Evolutionary conservation across 176 grass and related monocot genomes (phyloP), one percentile per base, ranked within the genome.

Genomic region (Tuctoria greenei): DNA sequence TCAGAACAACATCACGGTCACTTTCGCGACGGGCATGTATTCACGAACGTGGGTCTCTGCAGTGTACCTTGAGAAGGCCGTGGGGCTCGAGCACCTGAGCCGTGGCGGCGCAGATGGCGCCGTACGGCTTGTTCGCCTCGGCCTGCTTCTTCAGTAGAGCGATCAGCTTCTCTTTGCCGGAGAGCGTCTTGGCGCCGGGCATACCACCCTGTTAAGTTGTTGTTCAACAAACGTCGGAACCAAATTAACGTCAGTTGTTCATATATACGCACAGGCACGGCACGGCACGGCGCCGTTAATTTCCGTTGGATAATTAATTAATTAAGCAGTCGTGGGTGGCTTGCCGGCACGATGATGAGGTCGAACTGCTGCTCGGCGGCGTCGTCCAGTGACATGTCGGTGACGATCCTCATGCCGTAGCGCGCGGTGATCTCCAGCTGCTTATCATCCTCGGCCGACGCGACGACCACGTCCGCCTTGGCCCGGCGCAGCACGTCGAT

Each of bases 191-290:
- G 1, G 83, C 90, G 4, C 83, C 83, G n/a, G 82, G 75, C 78
- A 81, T 37, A 7, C 90, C 90, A n/a, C 90, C 90, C 90, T 92
- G 62, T n/a, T n/a, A n/a, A n/a, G n/a, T n/a, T n/a, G n/a, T 10
- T 88, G 55, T 7, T 62, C 17, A 39, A 18, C 17, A 39, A 18
- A 2, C 21, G 10, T 6, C 15, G 24, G 4, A 23, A 45, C 23
- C 2, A 10, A 27, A 47, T 3, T 2, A 18, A n/a, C 23, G 21
- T 49, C 20, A 54, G 6, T 21, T 54, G n/a, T n/a, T n/a, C n/a
- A n/a, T n/a, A n/a, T n/a, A n/a, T n/a, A n/a, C 4, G 7, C 8
- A 52, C 17, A 4, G 5, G 6, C 42, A 44, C 2, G 31, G 31
- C 31, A 31, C 45, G n/a, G n/a, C n/a, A n/a, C n/a, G n/a, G n/a